Evolutionary conservation across 495 filamentous ascomycete genomes (phyloP), one percentile per base, ranked within the genome.

Genomic region (Staphylotrichum longicolle): DNA sequence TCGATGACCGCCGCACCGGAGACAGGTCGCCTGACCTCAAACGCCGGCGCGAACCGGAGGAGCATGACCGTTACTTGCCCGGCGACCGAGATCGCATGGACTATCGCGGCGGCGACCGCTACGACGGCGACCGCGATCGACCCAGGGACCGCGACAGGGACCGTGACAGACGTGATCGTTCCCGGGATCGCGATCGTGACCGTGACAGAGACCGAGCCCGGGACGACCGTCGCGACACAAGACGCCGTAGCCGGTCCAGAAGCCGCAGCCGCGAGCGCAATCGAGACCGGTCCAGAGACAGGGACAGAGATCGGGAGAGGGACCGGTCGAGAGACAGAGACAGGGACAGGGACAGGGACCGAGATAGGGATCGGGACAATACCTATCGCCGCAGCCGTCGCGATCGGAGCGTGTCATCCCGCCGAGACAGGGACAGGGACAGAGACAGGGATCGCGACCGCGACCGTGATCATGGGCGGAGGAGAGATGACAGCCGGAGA

Each of bases 21-120:
- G 77, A 78, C 20, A 70, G 75, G 30, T 77, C 77, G n/a, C 79
- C 77, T 2, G 78, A 81, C 35, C 54, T 77, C 12, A 79, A 76
- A 68, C 75, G 76, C 53, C 63, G 73, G 8, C 71, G 73, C 50
- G 72, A 70, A n/a, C 68, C 69, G 6, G 77, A 78, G 4, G 75
- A 78, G 40, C 75, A 74, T 33, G 78, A 79, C 63, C 68, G 76
- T 45, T 82, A 80, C 55, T 63, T 74, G 12, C 79, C 79, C 7
- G 41, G 53, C 33, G 33, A 66, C 12, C 54, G 66, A 2, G 66
- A 66, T 6, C 61, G 46, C 72, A 72, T 30, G 74, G 37, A 39
- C 37, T 39, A 78, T 46, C 67, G 62, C 30, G 39, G 51, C 9
- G 12, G 58, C 9, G 60, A 66, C 46, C 56, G 70, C 7, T 49